Conservation (phyloP, 2,329 filamentous ascomycete genomes). For the Fusarium gaditjirri region DNA sequence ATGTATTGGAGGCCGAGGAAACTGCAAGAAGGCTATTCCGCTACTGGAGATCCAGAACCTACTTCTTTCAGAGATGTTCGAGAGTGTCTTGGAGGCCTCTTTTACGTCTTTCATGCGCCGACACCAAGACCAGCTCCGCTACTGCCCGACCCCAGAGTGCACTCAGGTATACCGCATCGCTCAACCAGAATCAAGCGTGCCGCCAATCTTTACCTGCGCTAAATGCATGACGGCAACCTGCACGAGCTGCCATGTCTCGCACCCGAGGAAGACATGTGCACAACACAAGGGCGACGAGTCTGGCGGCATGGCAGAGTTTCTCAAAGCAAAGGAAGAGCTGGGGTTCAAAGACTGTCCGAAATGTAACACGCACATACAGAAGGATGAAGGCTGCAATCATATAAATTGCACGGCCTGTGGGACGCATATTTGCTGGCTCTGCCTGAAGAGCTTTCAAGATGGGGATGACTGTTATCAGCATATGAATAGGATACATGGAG, state of each 20-base stretch:
- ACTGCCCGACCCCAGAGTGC: constrained; percentile 58
- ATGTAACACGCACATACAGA: constrained; percentile 55
- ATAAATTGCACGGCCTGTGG: constrained; percentile 55
- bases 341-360: constrained; percentile 55
- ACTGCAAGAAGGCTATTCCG: constrained; percentile 39
- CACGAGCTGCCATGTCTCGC: constrained; percentile 49
- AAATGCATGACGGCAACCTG: constrained; percentile 51
- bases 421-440: constrained; percentile 61
- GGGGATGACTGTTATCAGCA: neutral
- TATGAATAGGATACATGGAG: neutral
- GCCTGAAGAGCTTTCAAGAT: constrained; percentile 50
- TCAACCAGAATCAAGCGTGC: neutral
- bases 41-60: constrained; percentile 37
- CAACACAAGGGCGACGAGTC: constrained; percentile 46
- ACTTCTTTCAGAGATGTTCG: constrained; percentile 44
- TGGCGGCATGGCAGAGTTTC: constrained; percentile 41
- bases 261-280: constrained; percentile 49
- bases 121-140: constrained; percentile 47
- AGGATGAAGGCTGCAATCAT: constrained; percentile 59
- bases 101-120: constrained; percentile 50
- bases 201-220: constrained; percentile 47
- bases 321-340: constrained; percentile 47
- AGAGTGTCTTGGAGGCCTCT: constrained; percentile 51
- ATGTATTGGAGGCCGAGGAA: neutral
- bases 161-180: constrained; percentile 52